Evolutionary conservation across 2,329 filamentous ascomycete species (phyloP), one percentile per base, ranked within the genome.

Genomic region (Rutstroemia sydowiana): DNA sequence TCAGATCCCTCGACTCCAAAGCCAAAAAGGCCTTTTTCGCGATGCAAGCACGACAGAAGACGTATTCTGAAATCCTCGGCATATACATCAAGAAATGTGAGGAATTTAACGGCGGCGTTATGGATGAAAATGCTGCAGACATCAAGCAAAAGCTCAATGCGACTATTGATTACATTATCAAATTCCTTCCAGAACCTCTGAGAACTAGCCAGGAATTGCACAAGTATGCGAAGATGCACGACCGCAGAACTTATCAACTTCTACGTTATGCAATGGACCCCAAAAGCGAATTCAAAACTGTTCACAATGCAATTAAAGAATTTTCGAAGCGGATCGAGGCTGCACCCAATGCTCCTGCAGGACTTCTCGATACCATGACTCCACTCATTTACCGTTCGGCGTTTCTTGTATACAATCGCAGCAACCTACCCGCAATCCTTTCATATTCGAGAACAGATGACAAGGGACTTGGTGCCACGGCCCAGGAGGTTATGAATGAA

Each of bases 271-370:
- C 89, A 48, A 88, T 91, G 66, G 85, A 84, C 28, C 82, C 87
- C 3, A 86, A 92, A 57, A 91, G 87, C 61, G 93, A 98, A 64
- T 97, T 95, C 68, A 86, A 89, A 62, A 95, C 88, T 36, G 88
- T 96, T 41, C 81, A 85, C 57, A 88, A 91, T 61, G 90, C 92
- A 1, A 87, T 96, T 62, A 93, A 89, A 69, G 93, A 98, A 71
- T 74, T 97, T 34, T 81, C 84, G 40, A 93, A 90, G 70, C 84
- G 90, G 53, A 77, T 95, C 32, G 85, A 91, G 60, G 77, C 80
- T 49, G 80, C 80, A 20, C 74, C 84, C 42, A 76, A 78, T 49
- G 69, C 79, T 56, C 67, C 73, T n/a, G 62, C 69, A n/a, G 73
- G 74, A 26, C 75, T 93, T 43, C 71, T 95, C 3, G 88, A 95